Conservation (phyloP, 2,329 filamentous ascomycete species). For the Falciphora oryzae region DNA sequence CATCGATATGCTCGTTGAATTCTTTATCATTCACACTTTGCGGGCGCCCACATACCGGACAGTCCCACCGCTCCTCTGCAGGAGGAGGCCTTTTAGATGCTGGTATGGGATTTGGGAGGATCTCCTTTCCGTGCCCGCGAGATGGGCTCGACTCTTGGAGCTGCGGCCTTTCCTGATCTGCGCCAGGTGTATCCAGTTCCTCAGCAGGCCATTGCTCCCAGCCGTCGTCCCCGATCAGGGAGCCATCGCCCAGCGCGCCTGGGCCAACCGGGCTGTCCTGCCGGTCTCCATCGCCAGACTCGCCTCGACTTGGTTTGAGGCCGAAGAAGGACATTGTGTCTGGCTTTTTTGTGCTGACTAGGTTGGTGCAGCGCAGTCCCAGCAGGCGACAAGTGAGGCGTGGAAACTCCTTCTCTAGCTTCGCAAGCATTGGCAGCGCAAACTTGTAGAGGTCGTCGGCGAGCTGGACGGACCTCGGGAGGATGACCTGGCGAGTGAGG, state of each 20-base stretch:
- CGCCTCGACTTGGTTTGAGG: conserved; percentile 33
- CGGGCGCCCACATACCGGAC: conserved; percentile 77
- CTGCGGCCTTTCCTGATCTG: conserved; percentile 47
- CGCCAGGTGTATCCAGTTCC: background rate
- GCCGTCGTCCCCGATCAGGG: conserved; percentile 12
- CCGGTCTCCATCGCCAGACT: conserved; percentile 17
- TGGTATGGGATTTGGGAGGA: conserved; percentile 42
- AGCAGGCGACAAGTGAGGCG: conserved; percentile 76
- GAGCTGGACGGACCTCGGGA: conserved; percentile 63
- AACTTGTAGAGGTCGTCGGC: conserved; percentile 82
- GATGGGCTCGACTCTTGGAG: conserved; percentile 35
- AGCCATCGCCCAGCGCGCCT: conserved; percentile 8
- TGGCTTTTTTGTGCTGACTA: conserved; percentile 78
- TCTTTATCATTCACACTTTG: conserved; percentile 67
- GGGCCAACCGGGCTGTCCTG: conserved; percentile 25
- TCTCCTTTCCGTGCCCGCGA: conserved; percentile 45
- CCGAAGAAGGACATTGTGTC: conserved; percentile 78
- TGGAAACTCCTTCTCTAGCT: conserved; percentile 77
- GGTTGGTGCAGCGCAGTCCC: conserved; percentile 81
- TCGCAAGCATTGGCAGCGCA: conserved; percentile 74
- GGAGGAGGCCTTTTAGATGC: conserved; percentile 22
- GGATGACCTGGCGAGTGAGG: conserved; percentile 71
- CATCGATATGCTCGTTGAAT: conserved; percentile 91
- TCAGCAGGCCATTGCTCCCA: conserved; percentile 8
- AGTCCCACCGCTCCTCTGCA: conserved; percentile 64